Percentiles rank a stretch among this genome's conserved stretches.
Evolutionary conservation across 768 basidiomycete species (phyloP).

Genomic region (Leccinellum rugosiceps): DNA sequence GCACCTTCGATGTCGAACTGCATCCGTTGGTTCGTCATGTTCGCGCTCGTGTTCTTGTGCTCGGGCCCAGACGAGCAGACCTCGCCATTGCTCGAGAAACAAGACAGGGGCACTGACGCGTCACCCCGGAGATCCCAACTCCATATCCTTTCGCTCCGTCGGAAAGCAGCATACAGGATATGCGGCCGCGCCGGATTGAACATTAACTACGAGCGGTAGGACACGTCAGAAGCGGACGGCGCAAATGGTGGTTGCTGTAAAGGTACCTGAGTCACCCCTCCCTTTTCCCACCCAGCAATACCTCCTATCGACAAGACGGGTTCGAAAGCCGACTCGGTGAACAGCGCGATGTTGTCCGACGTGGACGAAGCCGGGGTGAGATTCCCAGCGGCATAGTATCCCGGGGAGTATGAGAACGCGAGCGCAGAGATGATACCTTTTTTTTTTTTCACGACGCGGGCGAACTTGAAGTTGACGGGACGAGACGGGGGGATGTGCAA

Average conservation of each 20-base stretch:
- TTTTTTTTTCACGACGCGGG: background rate
- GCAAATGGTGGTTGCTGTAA: too few relatives aligned
- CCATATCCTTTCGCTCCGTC: slow-evolving; percentile 56
- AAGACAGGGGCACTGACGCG: slow-evolving; percentile 38
- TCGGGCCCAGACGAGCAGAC: background rate
- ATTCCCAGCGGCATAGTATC: slow-evolving; percentile 78
- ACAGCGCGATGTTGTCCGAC: slow-evolving; percentile 60
- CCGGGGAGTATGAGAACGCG: slow-evolving; percentile 65
- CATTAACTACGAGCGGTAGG: slow-evolving; percentile 45
- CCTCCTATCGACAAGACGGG: slow-evolving; percentile 66
- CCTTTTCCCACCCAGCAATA: slow-evolving; percentile 34
- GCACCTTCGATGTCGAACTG: slow-evolving; percentile 73
- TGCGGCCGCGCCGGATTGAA: slow-evolving; percentile 76
- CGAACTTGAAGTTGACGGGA: background rate
- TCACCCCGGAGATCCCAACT: slow-evolving; percentile 78
- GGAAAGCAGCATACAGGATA: slow-evolving; percentile 75
- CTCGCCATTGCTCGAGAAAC: slow-evolving; percentile 25
- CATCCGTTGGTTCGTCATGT: slow-evolving; percentile 68
- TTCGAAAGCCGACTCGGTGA: slow-evolving; percentile 54
- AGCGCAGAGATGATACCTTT: slow-evolving; percentile 84
- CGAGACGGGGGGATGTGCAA: background rate
- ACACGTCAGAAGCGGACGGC: background rate
- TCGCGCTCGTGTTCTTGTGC: slow-evolving; percentile 21
- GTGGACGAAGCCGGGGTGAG: slow-evolving; percentile 47
- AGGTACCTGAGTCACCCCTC: slow-evolving; percentile 49